Base-by-base conservation (phyloP, 1,139 yeast species). In the Kodamaea fungicola region DNA sequence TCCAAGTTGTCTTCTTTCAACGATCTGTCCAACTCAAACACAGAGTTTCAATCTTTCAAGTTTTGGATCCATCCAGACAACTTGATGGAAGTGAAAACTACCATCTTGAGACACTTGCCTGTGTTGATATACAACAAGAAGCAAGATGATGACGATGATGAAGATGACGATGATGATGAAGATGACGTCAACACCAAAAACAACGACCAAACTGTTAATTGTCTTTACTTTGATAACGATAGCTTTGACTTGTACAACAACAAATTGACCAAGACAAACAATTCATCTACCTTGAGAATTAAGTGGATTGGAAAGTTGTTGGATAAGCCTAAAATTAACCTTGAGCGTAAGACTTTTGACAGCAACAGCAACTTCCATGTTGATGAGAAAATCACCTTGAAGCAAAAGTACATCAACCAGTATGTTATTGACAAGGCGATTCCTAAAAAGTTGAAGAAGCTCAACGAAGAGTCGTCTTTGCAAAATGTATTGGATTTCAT, bases 11-110 rank as follows among this genome's bases (percentile, higher is more conserved):
- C 70, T n/a, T 67, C 74, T n/a, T 69, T 70, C 47, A 69, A 64
- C 41, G 76, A 71, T 41, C 59, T 64, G 38, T 70, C 74, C 36
- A 71, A 71, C 38, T 69, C 70, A 40, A 72, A 72, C 40, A 71
- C 76, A 28, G 82, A 81, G 34, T 85, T 71, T 60, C 87, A 85
- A 52, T 81, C 88, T 21, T 82, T 83, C 63, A 88, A 88, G 64
- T 90, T 90, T 62, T 92, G 98, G 98, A 75, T 92, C 35, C 97
- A 92, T 57, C 92, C 92, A 10, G 98, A 92, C 54, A 89, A 92
- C 59, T 70, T 90, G 57, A 90, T 90, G 96, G 97, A 92, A 63
- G 96, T 89, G 41, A 92, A 92, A 65, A 88, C 97, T 19, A 81
- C 89, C 46, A 87, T 92, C 47, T 75, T 92, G 55, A 83, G 97